phyloP scores from a whole-genome alignment of 176 grass and related monocot genomes.

The Stipa capillata region DNA sequence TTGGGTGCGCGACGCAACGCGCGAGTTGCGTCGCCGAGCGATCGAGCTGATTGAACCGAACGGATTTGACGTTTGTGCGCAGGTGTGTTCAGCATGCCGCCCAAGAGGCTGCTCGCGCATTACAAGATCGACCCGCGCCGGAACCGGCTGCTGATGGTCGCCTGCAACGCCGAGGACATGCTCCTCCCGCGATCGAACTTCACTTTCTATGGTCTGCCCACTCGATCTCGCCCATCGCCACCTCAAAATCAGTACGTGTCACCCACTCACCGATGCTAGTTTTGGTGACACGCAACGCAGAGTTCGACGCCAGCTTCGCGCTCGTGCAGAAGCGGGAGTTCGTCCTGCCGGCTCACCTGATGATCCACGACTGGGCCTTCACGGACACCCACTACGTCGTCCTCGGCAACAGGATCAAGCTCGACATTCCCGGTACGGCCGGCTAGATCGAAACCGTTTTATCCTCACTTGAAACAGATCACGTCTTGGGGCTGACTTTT shows the following conservation, averaged over 20 bases:
- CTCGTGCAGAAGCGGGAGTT: conserved; percentile 73
- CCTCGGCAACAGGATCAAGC: conserved; percentile 81
- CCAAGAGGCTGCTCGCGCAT: conserved; percentile 78
- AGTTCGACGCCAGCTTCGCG: conserved; percentile 60
- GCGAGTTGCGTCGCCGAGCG: background rate
- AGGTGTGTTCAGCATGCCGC: conserved; percentile 75
- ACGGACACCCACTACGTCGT: conserved; percentile 76
- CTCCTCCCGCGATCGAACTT: conserved; percentile 86
- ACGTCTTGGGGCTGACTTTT: too few relatives aligned
- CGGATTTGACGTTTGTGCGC: background rate
- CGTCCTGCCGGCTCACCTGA: conserved; percentile 67
- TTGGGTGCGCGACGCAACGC: background rate
- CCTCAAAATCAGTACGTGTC: background rate
- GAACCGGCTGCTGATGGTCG: conserved; percentile 62
- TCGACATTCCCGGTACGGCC: conserved; percentile 65
- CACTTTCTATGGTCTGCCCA: conserved; percentile 61
- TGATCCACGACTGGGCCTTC: conserved; percentile 99
- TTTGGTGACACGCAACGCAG: conserved; percentile 9
- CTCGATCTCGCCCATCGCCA: background rate
- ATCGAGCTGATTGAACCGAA: background rate
- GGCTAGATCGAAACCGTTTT: background rate
- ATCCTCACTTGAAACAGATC: background rate
- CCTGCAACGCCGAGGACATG: conserved; percentile 95
- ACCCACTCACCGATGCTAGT: background rate
- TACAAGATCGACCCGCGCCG: conserved; percentile 69